These are phyloP conservation scores for Nicotiana sylvestris DNA, from an alignment of 257 asterid genomes.

Conservation along the genomic window DNA sequence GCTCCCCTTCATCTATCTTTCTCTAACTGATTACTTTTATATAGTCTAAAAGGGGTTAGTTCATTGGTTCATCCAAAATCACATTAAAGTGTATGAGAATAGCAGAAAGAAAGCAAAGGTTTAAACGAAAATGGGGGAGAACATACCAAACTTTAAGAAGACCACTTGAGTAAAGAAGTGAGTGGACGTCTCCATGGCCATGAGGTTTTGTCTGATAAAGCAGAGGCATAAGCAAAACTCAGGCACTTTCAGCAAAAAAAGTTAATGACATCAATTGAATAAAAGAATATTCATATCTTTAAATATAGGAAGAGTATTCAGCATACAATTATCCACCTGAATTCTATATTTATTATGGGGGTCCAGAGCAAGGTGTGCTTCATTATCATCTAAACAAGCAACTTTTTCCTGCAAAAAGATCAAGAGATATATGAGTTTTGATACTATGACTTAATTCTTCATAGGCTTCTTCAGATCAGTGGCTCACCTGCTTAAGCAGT, in stretches of 20 bases:
- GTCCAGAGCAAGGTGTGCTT: conserved; percentile 89
- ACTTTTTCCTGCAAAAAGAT: conserved; percentile 78
- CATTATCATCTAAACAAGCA: conserved; percentile 97
- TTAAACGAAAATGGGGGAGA: not conserved
- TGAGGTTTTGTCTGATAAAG: conserved; percentile 87
- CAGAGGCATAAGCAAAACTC: not conserved
- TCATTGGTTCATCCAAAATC: conserved; percentile 1
- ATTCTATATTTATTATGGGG: conserved; percentile 68
- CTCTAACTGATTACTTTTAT: not conserved
- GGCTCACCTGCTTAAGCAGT: conserved; percentile 81
- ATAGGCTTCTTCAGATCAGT: conserved; percentile 4
- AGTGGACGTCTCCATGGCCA: conserved; percentile 98
- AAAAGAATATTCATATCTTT: not conserved
- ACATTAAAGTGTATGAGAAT: not conserved
- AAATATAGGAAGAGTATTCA: not conserved
- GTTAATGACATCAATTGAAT: not conserved
- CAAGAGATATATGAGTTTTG: conserved; percentile 15
- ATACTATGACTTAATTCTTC: not conserved
- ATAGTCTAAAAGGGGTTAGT: not conserved
- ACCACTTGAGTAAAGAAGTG: conserved; percentile 89
- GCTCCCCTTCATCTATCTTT: not conserved
- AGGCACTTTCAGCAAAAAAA: conserved; percentile 10
- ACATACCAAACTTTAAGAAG: conserved; percentile 83
- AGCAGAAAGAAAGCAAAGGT: not conserved
- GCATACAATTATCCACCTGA: conserved; percentile 52